phyloP scores from a whole-genome alignment of 2,329 filamentous ascomycete genomes.

The Aspergillus sp. region DNA sequence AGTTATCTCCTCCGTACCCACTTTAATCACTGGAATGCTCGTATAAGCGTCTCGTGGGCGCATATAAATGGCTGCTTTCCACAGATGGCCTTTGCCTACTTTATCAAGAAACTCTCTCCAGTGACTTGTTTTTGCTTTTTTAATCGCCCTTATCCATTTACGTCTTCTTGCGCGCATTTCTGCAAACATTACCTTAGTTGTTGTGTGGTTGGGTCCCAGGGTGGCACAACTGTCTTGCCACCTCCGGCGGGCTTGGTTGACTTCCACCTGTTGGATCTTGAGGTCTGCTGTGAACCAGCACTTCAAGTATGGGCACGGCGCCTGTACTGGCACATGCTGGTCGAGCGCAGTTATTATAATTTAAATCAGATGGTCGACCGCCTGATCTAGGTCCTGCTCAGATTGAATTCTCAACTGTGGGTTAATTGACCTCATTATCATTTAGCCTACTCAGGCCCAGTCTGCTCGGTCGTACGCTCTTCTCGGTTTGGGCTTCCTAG shows the following conservation, averaged over 20 bases:
- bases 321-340: no score
- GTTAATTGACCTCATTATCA: slow-evolving; percentile 8
- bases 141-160: slow-evolving; percentile 23
- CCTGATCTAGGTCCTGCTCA: not conserved
- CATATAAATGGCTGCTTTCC: slow-evolving; percentile 22
- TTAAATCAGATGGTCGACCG: no score
- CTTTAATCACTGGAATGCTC: slow-evolving; percentile 19
- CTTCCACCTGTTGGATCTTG: slow-evolving; percentile 23
- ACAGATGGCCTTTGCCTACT: slow-evolving; percentile 19
- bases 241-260: slow-evolving; percentile 22
- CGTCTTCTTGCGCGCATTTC: slow-evolving; percentile 18
- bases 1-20: slow-evolving; percentile 13
- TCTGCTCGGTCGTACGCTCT: slow-evolving; percentile 19
- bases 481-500: slow-evolving; percentile 7
- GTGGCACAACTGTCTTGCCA: slow-evolving; percentile 20
- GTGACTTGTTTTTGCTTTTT: slow-evolving; percentile 4
- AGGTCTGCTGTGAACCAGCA: slow-evolving; percentile 1
- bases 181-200: slow-evolving; percentile 13
- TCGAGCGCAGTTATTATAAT: no score
- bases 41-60: slow-evolving; percentile 13
- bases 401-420: slow-evolving; percentile 9
- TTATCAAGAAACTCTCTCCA: slow-evolving; percentile 28
- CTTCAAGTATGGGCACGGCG: no score
- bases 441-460: slow-evolving; percentile 14
- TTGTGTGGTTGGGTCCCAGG: slow-evolving; percentile 5